A percentile compares a stretch with the other conserved stretches of the same genome.
Conservation (phyloP, 148 eudicot species). For the Amaranthus hypochondriacus region DNA sequence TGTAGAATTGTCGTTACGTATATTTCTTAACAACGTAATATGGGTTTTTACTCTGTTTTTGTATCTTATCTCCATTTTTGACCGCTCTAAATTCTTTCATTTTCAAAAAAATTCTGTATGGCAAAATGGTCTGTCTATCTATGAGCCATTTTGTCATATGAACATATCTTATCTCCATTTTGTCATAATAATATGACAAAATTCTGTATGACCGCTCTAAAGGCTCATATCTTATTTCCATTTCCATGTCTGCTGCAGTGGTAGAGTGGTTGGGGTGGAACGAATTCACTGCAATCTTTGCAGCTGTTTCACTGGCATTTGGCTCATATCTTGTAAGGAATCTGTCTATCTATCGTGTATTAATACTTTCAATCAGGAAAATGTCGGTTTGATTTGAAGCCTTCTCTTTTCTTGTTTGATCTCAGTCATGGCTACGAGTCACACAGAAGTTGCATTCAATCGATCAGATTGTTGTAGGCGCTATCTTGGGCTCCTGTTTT, state of each 20-base stretch:
- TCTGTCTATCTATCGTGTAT: background rate
- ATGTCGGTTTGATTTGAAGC: background rate
- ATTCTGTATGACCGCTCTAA: too few species aligned
- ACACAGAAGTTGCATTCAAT: slow-evolving; percentile 55
- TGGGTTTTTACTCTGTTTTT: too few species aligned
- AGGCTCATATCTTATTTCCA: background rate
- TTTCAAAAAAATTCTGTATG: too few species aligned
- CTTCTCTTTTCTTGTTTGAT: background rate
- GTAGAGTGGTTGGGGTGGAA: slow-evolving; percentile 54
- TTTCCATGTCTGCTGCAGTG: slow-evolving; percentile 35
- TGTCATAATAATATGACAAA: too few species aligned
- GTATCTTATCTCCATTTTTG: too few species aligned
- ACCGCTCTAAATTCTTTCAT: too few species aligned
- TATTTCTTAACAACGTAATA: too few species aligned
- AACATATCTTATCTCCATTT: too few species aligned
- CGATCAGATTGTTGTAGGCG: slow-evolving; percentile 79
- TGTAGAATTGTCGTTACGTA: too few species aligned
- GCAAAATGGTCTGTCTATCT: background rate
- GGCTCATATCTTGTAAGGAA: slow-evolving; percentile 59
- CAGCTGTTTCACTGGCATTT: slow-evolving; percentile 32
- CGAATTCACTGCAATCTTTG: slow-evolving; percentile 35
- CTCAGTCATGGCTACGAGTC: slow-evolving; percentile 92
- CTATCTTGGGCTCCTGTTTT: slow-evolving; percentile 52
- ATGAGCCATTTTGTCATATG: too few species aligned
- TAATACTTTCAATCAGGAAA: background rate